Evolutionary conservation across 352 stramenopile species (phyloP).

Genomic region (Phytophthora tubulina): DNA sequence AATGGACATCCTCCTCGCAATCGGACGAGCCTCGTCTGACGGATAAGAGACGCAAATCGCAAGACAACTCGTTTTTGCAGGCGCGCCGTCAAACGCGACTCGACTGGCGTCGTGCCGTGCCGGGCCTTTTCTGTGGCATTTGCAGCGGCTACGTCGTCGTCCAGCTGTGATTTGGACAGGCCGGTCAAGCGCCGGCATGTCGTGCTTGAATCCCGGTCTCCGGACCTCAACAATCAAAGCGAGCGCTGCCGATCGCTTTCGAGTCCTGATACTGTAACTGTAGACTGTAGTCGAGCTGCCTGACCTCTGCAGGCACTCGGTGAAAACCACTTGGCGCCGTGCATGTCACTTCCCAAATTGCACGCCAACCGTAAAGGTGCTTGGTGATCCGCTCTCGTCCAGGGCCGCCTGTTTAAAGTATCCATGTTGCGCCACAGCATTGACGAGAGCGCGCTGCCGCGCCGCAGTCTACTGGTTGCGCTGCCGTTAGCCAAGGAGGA

Average conservation of each 20-base stretch:
- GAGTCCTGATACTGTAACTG: background rate
- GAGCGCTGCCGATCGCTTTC: conserved; percentile 5
- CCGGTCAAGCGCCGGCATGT: conserved; percentile 19
- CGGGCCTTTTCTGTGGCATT: conserved; percentile 32
- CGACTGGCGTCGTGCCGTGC: conserved; percentile 19
- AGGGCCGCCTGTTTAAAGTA: conserved; percentile 19
- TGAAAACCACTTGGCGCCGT: conserved; percentile 23
- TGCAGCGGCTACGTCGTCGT: conserved; percentile 30
- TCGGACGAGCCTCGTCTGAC: conserved; percentile 20
- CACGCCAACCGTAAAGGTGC: conserved; percentile 31
- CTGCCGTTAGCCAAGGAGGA: conserved; percentile 10
- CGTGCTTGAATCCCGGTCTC: conserved; percentile 30
- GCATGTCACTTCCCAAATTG: conserved; percentile 35
- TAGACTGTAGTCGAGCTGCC: conserved; percentile 4
- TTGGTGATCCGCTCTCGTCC: conserved; percentile 14
- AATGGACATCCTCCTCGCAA: conserved; percentile 11
- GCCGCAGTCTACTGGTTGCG: conserved; percentile 28
- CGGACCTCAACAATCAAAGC: conserved; percentile 30
- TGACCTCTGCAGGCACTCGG: conserved; percentile 15
- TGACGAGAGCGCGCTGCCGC: conserved; percentile 32
- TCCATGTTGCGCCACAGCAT: conserved; percentile 43
- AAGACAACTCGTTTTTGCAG: conserved; percentile 17
- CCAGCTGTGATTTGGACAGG: conserved; percentile 36
- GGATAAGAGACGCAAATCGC: conserved; percentile 20
- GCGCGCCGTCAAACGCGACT: conserved; percentile 27